Conservation (phyloP, 345 rosid species). For the Rhodomyrtus tomentosa region DNA sequence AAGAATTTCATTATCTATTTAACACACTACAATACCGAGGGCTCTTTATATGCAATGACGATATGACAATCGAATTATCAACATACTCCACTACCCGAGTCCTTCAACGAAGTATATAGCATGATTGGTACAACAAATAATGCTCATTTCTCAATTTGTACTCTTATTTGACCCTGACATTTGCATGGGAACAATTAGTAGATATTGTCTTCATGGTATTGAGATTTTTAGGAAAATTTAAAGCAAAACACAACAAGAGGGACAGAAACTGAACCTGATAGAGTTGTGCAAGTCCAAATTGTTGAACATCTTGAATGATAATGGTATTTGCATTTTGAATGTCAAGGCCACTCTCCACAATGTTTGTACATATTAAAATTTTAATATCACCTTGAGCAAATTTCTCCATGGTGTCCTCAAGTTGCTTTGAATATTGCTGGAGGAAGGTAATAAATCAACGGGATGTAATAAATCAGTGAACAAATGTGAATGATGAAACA, state of each 20-base stretch:
- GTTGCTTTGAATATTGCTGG: conserved; percentile 86
- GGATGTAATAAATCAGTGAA: not conserved
- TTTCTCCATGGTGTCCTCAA: conserved; percentile 92
- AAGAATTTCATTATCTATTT: too few relatives aligned
- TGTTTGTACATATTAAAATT: conserved; percentile 83
- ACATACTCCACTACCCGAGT: not conserved
- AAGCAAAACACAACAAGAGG: not conserved
- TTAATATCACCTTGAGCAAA: conserved; percentile 69
- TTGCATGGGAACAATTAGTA: not conserved
- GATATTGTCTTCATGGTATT: not conserved
- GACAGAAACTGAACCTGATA: conserved; percentile 54
- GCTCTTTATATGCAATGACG: not conserved
- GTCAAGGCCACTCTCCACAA: conserved; percentile 96
- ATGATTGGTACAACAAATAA: not conserved
- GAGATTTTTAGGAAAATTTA: not conserved
- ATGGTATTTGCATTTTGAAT: conserved; percentile 96
- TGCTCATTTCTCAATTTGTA: not conserved
- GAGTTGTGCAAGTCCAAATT: conserved; percentile 87
- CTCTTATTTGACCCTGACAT: not conserved
- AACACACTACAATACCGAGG: not conserved
- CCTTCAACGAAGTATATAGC: not conserved
- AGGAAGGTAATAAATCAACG: not conserved
- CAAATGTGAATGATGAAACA: not conserved
- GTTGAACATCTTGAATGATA: conserved; percentile 92
- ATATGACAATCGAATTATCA: not conserved